A percentile compares a stretch with the other conserved stretches of the same genome.
Evolutionary conservation across 805 yeast genomes (phyloP).

Genomic region (Barnettozyma botsteinii): DNA sequence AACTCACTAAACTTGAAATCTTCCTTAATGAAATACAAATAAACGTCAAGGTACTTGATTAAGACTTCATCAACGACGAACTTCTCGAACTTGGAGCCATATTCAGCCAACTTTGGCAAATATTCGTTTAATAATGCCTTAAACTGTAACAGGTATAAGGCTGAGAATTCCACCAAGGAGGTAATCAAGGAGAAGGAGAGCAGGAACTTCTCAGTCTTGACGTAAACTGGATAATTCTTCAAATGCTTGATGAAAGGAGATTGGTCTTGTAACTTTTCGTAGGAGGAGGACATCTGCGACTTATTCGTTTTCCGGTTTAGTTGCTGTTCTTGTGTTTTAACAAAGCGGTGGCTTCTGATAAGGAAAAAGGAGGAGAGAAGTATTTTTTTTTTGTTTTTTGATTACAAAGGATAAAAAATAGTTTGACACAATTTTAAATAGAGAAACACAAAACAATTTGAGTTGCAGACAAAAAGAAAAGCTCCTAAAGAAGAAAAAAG

Average conservation of each 20-base stretch:
- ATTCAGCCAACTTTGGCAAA: constrained; percentile 3
- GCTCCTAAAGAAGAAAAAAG: no score
- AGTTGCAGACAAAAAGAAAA: no score
- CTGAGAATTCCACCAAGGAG: constrained; percentile 1
- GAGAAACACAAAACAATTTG: no score
- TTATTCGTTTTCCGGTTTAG: no score
- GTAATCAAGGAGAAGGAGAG: constrained; percentile 6
- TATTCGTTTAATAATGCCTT: background rate
- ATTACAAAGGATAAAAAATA: background rate
- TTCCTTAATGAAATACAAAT: constrained; percentile 6
- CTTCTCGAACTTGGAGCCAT: background rate
- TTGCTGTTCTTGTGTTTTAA: no score
- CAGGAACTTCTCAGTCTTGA: constrained; percentile 4
- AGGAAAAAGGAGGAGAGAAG: background rate
- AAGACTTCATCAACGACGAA: constrained; percentile 1
- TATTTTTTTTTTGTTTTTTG: background rate
- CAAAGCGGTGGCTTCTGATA: background rate
- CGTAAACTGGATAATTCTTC: constrained; percentile 2
- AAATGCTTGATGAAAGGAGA: constrained; percentile 4
- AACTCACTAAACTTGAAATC: constrained; percentile 5
- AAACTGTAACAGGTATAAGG: background rate
- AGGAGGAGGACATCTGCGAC: no score
- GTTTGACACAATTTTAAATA: background rate
- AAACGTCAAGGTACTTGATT: constrained; percentile 6
- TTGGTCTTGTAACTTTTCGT: constrained; percentile 2